phyloP scores from a whole-genome alignment of 176 grass and related monocot genomes.

The Carex pumila region DNA sequence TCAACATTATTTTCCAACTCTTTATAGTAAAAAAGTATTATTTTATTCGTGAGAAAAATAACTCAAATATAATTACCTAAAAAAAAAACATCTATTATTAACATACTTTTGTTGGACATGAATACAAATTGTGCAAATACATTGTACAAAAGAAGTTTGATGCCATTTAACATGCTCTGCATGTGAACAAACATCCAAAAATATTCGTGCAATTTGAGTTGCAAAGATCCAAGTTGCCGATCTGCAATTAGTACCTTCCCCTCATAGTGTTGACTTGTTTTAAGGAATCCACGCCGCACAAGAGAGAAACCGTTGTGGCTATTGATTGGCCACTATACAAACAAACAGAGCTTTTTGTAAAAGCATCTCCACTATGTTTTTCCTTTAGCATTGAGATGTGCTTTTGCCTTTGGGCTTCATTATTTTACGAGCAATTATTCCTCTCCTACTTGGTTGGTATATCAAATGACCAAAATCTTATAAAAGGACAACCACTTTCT shows the following conservation, averaged over 20 bases:
- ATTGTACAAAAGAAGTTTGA: background rate
- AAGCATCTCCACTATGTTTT: constrained; percentile 14
- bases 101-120: background rate
- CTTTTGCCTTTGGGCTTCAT: background rate
- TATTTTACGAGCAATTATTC: constrained; percentile 16
- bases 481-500: constrained; percentile 22
- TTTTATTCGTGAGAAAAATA: background rate
- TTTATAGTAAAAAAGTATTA: background rate
- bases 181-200: background rate
- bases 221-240: background rate
- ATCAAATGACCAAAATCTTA: constrained; percentile 10
- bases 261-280: constrained; percentile 25
- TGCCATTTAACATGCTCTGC: background rate
- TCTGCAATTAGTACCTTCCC: background rate
- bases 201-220: background rate
- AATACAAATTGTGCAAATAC: background rate
- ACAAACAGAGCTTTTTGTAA: background rate
- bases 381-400: background rate
- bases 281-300: constrained; percentile 10
- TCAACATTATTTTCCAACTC: too few species aligned
- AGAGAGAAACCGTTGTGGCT: background rate
- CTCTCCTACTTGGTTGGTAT: constrained; percentile 23
- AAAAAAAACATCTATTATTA: background rate
- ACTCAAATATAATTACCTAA: too few species aligned
- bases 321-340: background rate